Base-by-base conservation (phyloP, 116 monocot species). In the Trichopus zeylanicus region DNA sequence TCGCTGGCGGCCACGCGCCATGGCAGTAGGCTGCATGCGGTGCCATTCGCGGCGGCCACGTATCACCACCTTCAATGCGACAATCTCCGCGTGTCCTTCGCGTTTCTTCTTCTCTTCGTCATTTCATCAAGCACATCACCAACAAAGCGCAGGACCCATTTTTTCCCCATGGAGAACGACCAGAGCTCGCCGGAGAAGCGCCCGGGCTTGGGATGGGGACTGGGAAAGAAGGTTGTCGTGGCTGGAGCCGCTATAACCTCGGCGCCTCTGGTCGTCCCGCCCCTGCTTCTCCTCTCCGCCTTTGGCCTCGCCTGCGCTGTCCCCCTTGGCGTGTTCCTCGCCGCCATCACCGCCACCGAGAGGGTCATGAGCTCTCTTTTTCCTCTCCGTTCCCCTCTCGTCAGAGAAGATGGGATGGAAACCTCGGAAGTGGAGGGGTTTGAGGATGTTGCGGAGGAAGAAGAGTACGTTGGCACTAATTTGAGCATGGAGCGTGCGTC, bases 191-290 rank as follows among this genome's bases (percentile, higher is more conserved):
- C 42, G 12, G 42, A 42, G 12, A 9, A n/a, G 42, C 1, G 42
- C 12, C 42, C 16, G 13, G n/a, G 16, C 19, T 0, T 2, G 21
- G 63, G 62, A 25, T 68, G 68, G 75, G 4, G 47, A 16, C 6
- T 75, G 22, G 57, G 61, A 28, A 70, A 57, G 70, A 79, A 57
- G 54, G 30, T 61, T 4, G 69, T 61, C 3, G 54, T 79, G n/a
- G 73, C 65, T 11, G 48, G 70, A 4, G 69, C 48, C 19, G 63
- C 60, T 22, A 4, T 51, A 23, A 48, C 61, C 24, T 29, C 74
- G 0, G 64, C 64, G 16, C 73, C 74, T 7, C 18, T 79, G 19
- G 37, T 73, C 8, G 12, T 70, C 28, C 74, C 74, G 5, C 69
- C 74, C 3, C 35, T 56, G 9, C 35, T 49, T 27, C 8, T 69